Conservation (phyloP, 768 basidiomycete genomes). For the Lyophyllum atratum region DNA sequence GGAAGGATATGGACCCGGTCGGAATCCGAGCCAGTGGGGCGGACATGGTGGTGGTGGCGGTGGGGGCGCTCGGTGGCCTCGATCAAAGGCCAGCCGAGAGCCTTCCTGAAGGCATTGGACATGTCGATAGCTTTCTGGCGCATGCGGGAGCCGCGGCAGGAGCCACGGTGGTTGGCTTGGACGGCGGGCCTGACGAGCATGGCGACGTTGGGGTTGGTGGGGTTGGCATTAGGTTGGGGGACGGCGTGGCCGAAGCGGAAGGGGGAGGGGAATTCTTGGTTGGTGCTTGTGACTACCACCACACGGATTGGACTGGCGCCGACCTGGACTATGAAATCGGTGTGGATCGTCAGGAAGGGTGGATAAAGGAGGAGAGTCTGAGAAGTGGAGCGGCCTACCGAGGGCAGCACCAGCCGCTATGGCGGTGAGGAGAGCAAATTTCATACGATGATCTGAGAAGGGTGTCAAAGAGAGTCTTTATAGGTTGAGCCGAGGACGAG, state of each 20-base stretch:
- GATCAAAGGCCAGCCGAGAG: slow-evolving; percentile 55
- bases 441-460: slow-evolving; percentile 11
- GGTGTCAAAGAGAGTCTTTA: slow-evolving; percentile 4
- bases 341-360: neutral
- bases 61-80: slow-evolving; percentile 21
- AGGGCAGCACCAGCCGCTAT: slow-evolving; percentile 38
- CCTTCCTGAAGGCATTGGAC: slow-evolving; percentile 56
- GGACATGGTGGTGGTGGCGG: neutral
- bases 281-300: slow-evolving; percentile 28
- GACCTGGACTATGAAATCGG: slow-evolving; percentile 33
- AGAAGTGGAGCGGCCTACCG: slow-evolving; percentile 23
- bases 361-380: neutral
- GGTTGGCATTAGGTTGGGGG: slow-evolving; percentile 16
- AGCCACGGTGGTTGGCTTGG: neutral
- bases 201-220: slow-evolving; percentile 26
- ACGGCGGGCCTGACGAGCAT: slow-evolving; percentile 5
- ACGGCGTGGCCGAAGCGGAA: slow-evolving; percentile 40
- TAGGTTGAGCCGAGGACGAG: neutral
- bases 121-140: slow-evolving; percentile 52
- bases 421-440: slow-evolving; percentile 18
- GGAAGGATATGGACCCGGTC: slow-evolving; percentile 36
- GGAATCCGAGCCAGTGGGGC: neutral
- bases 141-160: slow-evolving; percentile 35
- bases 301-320: slow-evolving; percentile 54
- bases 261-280: slow-evolving; percentile 17